Conservation (phyloP, 805 yeast genomes). For the Peterozyma toletana region DNA sequence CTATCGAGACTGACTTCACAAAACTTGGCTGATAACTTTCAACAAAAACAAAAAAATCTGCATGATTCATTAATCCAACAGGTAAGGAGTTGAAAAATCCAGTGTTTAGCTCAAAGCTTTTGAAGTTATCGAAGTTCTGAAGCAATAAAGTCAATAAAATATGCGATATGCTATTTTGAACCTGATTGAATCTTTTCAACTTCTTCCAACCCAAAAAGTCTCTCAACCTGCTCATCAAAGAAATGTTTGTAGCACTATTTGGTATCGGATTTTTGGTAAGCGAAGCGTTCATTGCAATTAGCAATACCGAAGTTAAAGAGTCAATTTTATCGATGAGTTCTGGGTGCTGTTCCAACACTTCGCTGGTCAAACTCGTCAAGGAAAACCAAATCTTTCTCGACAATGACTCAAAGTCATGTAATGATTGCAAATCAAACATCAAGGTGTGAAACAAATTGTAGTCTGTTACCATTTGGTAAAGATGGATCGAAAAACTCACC, state of each 20-base stretch:
- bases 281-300: constrained; percentile 14
- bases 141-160: too few species aligned
- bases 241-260: constrained; percentile 11
- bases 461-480: constrained; percentile 18
- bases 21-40: too few species aligned
- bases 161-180: too few species aligned
- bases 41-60: too few species aligned
- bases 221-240: constrained; percentile 14
- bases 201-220: constrained; percentile 22
- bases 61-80: too few species aligned
- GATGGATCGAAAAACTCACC: constrained; percentile 17
- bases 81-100: too few species aligned
- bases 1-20: too few species aligned
- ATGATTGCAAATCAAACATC: constrained; percentile 13
- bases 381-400: constrained; percentile 24
- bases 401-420: constrained; percentile 16
- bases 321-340: constrained; percentile 14
- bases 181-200: constrained; percentile 3
- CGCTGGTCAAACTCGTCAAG: constrained; percentile 17
- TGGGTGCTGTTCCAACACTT: not conserved
- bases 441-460: constrained; percentile 13
- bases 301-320: constrained; percentile 18
- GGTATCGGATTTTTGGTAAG: constrained; percentile 12
- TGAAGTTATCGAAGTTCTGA: too few species aligned
- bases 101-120: too few species aligned